These are phyloP conservation scores for Skeletonema grethae DNA, from an alignment of 108 stramenopile species.

Conservation along the genomic window DNA sequence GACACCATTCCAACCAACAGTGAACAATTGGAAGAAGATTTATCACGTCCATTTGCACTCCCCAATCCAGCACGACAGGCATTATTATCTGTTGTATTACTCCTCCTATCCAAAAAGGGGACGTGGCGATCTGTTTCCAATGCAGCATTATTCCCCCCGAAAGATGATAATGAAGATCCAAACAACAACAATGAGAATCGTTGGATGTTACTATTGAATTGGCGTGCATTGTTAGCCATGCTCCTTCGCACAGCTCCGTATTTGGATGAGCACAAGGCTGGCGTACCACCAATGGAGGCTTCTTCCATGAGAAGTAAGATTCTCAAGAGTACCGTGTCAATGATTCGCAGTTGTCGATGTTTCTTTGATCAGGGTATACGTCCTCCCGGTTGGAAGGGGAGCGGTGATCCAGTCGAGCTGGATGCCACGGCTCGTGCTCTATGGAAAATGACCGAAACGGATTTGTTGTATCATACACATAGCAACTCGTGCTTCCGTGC, in stretches of 20 bases:
- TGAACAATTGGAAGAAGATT: slow-evolving; percentile 42
- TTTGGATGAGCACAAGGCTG: slow-evolving; percentile 78
- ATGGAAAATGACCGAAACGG: slow-evolving; percentile 72
- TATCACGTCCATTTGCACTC: slow-evolving; percentile 62
- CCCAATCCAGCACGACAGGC: slow-evolving; percentile 78
- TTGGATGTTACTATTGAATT: slow-evolving; percentile 68
- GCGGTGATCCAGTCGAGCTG: slow-evolving; percentile 1
- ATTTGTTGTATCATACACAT: slow-evolving; percentile 80
- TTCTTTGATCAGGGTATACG: slow-evolving; percentile 82
- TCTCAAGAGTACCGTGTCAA: slow-evolving; percentile 67
- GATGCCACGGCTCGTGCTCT: slow-evolving; percentile 64
- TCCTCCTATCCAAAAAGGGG: slow-evolving; percentile 74
- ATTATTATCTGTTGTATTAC: slow-evolving; percentile 63
- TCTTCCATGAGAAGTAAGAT: slow-evolving; percentile 60
- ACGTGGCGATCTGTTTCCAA: slow-evolving; percentile 73
- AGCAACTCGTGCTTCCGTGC: slow-evolving; percentile 85
- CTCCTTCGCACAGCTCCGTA: slow-evolving; percentile 83
- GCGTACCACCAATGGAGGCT: slow-evolving; percentile 55
- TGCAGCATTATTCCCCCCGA: slow-evolving; percentile 51
- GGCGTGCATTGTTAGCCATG: slow-evolving; percentile 71
- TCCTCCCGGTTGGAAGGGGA: slow-evolving; percentile 36
- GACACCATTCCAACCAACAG: neutral
- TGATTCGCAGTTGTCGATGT: slow-evolving; percentile 75
- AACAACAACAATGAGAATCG: slow-evolving; percentile 21
- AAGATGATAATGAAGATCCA: slow-evolving; percentile 7